Evolutionary conservation across 306 rosid genomes (phyloP), one percentile per base, ranked within the genome.

Genomic region (Glycine soja): DNA sequence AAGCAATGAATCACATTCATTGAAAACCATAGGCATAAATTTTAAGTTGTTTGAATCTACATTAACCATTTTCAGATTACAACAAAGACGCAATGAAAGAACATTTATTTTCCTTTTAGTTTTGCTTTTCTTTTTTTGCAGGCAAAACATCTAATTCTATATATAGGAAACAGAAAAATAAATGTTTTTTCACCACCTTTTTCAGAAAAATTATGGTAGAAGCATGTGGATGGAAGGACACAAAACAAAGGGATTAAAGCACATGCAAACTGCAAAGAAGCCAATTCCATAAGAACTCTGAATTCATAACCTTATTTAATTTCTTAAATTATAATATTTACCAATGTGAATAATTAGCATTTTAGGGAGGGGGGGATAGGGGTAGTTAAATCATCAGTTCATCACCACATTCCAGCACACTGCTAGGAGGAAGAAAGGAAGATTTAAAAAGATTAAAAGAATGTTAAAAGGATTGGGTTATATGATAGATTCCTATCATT

Each of bases 91-190:
- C 40, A 9, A 70, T 30, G 53, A 57, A 80, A 62, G 40, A 78
- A 78, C 48, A 16, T 30, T 52, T 51, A 48, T 14, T 24, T 72
- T 52, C n/a, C 57, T 50, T 71, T 43, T 72, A 40, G 19, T 74
- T 72, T 56, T n/a, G n/a, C 54, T 47, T n/a, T 79, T 72, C 43
- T 38, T 38, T 38, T 38, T 53, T 18, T 0, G 50, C 38, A 63
- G 71, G 68, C 7, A 78, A 46, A 53, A 10, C 14, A 84, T 68
- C 42, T 52, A 53, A 66, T 84, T 80, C 78, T 59, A 15, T 75
- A 59, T 74, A 19, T 46, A 36, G 18, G 24, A 51, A 51, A 61
- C 13, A 70, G n/a, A 69, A 70, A 47, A 59, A 69, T 32, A 68
- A 57, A 70, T 34, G 61, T 10, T 46, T n/a, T n/a, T n/a, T n/a